Percentiles rank a stretch among this genome's conserved stretches.
phyloP scores from a whole-genome alignment of 208 protist species.

The Leishmania martiniquensis region DNA sequence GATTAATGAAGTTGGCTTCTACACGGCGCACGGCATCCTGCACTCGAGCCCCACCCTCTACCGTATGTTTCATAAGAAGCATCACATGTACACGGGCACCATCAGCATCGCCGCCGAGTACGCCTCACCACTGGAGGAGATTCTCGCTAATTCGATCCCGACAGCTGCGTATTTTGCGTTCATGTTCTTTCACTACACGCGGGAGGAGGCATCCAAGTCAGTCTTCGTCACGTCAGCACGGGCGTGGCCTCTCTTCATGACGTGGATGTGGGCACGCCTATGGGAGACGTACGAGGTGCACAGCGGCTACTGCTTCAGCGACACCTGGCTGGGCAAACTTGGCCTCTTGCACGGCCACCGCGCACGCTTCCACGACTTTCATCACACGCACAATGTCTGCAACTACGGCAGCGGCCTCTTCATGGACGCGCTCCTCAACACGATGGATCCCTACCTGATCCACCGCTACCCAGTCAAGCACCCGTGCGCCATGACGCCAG shows the following conservation, averaged over 20 bases:
- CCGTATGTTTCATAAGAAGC: constrained; percentile 66
- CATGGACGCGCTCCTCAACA: constrained; percentile 58
- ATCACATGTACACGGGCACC: constrained; percentile 70
- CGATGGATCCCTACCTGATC: constrained; percentile 52
- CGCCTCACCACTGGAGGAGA: constrained; percentile 44
- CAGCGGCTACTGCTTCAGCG: constrained; percentile 67
- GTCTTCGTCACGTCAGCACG: constrained; percentile 29
- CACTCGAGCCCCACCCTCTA: constrained; percentile 47
- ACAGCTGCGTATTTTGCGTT: constrained; percentile 45
- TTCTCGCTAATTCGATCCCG: constrained; percentile 49
- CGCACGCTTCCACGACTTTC: constrained; percentile 70
- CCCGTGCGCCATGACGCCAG: constrained; percentile 4
- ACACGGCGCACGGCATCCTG: constrained; percentile 42
- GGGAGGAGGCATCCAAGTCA: constrained; percentile 18
- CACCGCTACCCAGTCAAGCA: constrained; percentile 33
- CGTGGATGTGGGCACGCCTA: constrained; percentile 52
- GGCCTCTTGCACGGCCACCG: constrained; percentile 53
- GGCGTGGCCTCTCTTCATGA: constrained; percentile 49
- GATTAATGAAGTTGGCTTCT: constrained; percentile 60
- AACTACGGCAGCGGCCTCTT: constrained; percentile 54
- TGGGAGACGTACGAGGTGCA: constrained; percentile 68
- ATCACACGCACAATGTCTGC: constrained; percentile 70
- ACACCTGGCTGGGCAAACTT: constrained; percentile 43
- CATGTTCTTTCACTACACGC: constrained; percentile 42
- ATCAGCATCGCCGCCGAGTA: constrained; percentile 72